Evolutionary conservation across 78 protist species (phyloP), one percentile per base, ranked within the genome.

Genomic region (Planoprotostelium fungivorum): DNA sequence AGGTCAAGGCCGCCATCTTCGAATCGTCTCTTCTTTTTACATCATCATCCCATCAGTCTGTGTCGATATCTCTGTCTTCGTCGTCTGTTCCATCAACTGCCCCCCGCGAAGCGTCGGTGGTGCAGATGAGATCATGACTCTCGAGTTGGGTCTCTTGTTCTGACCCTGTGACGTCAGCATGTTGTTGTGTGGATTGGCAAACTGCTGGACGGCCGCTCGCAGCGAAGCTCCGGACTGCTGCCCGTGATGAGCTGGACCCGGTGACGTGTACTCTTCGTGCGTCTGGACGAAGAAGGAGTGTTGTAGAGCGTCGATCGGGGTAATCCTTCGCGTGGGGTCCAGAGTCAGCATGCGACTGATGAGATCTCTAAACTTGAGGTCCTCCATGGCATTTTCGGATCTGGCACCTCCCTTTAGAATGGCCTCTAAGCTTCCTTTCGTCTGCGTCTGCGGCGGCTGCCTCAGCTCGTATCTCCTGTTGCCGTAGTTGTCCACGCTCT

Each of bases 301-400:
- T 36, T 90, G 89, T 37, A 95, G 90, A 0, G 99, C 99, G 28
- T 91, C 92, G 25, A 38, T 28, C 16, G 98, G 97, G 29, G 94
- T 92, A 84, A 96, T 95, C 34, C 99, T 89, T 85, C 91, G 38
- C 35, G 34, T 88, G 0, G 98, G 98, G 88, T 97, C 97, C 86
- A 93, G 95, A 28, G 63, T 84, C 63, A 98, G 92, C 96, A 98
- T 93, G 51, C 85, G 37, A 34, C 38, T 84, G 28, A 97, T 86
- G n/a, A 97, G 91, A 90, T 97, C 95, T 85, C 63, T 37, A 38
- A 97, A 95, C 51, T 35, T 37, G 1, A 38, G 38, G 89, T 96
- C 96, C 90, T 97, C 97, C 29, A 28, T n/a, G 36, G 83, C 95
- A 1, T 83, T 93, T 29, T 29, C 29, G n/a, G 96, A 88, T 35